Conservation (phyloP, 306 rosid genomes). For the Purshia tridentata region DNA sequence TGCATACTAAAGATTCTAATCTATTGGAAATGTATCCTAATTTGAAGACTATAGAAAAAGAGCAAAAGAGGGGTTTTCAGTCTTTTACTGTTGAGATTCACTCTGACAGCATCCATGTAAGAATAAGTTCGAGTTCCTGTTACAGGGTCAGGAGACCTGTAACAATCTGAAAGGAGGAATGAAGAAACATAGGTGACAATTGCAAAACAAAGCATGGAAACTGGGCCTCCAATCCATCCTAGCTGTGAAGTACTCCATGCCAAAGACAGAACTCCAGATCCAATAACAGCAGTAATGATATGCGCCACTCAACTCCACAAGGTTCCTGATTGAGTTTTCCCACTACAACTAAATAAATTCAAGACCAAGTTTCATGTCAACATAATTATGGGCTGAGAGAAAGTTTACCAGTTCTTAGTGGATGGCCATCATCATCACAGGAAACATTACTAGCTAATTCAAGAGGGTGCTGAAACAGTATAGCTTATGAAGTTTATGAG, state of each 20-base stretch:
- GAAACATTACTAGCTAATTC: constrained; percentile 36
- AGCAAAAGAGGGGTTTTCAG: not conserved
- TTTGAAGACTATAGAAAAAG: constrained; percentile 7
- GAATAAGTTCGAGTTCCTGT: constrained; percentile 53
- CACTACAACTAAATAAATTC: constrained; percentile 14
- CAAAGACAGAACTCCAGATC: constrained; percentile 68
- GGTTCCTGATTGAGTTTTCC: constrained; percentile 40
- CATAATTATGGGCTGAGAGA: constrained; percentile 17
- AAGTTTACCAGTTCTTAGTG: constrained; percentile 57
- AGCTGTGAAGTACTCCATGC: constrained; percentile 69
- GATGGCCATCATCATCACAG: constrained; percentile 63
- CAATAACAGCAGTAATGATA: constrained; percentile 74
- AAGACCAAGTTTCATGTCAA: constrained; percentile 15
- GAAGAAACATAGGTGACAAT: constrained; percentile 57
- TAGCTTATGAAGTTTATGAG: constrained; percentile 20
- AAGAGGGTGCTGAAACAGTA: constrained; percentile 37
- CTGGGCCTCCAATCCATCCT: constrained; percentile 73
- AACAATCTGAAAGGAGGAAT: constrained; percentile 57
- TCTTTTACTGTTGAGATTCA: constrained; percentile 49
- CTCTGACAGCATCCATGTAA: constrained; percentile 57
- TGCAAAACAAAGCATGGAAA: constrained; percentile 45
- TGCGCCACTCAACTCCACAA: constrained; percentile 56
- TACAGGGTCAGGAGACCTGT: constrained; percentile 52
- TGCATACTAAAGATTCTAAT: constrained; percentile 3
- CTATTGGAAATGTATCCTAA: constrained; percentile 21